Base-by-base conservation (phyloP, 805 yeast genomes). In the Hanseniaspora lindneri region DNA sequence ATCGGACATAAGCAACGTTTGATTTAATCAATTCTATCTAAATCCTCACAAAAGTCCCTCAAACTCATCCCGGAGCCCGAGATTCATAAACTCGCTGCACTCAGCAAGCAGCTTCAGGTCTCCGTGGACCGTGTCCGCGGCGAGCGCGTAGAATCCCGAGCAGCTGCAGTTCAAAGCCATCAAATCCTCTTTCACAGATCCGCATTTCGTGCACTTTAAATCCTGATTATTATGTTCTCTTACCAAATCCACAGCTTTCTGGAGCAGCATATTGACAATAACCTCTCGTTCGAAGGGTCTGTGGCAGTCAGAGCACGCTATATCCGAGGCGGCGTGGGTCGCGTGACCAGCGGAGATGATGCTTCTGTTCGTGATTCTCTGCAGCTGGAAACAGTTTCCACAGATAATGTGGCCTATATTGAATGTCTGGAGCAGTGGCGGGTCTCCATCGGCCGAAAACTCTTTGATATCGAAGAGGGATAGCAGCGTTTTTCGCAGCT, bases 161-260 rank as follows among this genome's bases (percentile, higher is more conserved):
- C 98, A 92, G 19, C 74, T 65, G 63, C 98, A 94, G 60, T 77
- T 77, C 27, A 69, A 69, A 28, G 86, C 73, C 74, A 92, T 70
- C 53, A 80, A 79, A 55, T 76, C 80, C 30, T 74, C 77, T 56
- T 77, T 76, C 50, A 85, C 68, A 50, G 69, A 74, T 23, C 75
- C 71, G 64, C 98, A 92, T 59, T 83, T 86, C 16, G 67, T 59
- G 63, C 99, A 92, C 55, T 74, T 75, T 56, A 83, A 67, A 62
- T 89, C 97, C 64, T 92, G 99, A 20, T 74, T 67, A 60, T 76
- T 76, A 62, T 74, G 92, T 46, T 69, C 65, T n/a, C 79, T 71
- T 1, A 83, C 52, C 23, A 72, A 58, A 52, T 73, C 68, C 55
- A 74, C 70, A 41, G 83, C 69, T 55, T 80, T 80, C 19, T 75